phyloP scores from a whole-genome alignment of 2,329 filamentous ascomycete species.

The Fusarium agapanthi region DNA sequence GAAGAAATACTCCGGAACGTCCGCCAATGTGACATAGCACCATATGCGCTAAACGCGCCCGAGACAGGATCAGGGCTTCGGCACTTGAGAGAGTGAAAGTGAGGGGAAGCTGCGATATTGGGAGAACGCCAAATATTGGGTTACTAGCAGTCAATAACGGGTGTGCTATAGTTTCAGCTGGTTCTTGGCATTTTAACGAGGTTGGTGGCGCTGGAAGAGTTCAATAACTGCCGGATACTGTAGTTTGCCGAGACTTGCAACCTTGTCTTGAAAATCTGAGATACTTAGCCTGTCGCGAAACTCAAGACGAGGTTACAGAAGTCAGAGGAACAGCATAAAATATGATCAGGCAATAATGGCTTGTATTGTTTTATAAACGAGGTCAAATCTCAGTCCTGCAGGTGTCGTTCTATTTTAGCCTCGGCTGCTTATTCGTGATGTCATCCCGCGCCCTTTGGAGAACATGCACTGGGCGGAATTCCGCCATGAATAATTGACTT shows the following conservation, averaged over 20 bases:
- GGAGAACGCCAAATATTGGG: neutral
- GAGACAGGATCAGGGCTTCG: neutral
- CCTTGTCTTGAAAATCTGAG: neutral
- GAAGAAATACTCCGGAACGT: neutral
- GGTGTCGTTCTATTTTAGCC: neutral
- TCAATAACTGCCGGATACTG: rapidly evolving
- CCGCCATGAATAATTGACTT: rapidly evolving
- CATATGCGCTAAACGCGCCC: neutral
- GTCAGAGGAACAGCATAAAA: rapidly evolving
- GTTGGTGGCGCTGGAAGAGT: neutral
- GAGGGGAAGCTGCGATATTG: neutral
- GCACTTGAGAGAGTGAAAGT: neutral
- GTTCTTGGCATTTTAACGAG: neutral
- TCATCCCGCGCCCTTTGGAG: neutral
- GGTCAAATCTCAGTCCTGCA: neutral
- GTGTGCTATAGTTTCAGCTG: neutral
- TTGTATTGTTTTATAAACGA: rapidly evolving
- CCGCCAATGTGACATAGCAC: neutral
- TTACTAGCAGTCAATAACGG: neutral
- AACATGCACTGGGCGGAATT: neutral
- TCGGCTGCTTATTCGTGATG: neutral
- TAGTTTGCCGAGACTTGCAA: neutral
- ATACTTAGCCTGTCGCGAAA: rapidly evolving
- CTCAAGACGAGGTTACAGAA: neutral
- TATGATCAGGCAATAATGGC: rapidly evolving